Evolutionary conservation across 495 filamentous ascomycete genomes (phyloP).

Genomic region (Penicillium pancosmium): DNA sequence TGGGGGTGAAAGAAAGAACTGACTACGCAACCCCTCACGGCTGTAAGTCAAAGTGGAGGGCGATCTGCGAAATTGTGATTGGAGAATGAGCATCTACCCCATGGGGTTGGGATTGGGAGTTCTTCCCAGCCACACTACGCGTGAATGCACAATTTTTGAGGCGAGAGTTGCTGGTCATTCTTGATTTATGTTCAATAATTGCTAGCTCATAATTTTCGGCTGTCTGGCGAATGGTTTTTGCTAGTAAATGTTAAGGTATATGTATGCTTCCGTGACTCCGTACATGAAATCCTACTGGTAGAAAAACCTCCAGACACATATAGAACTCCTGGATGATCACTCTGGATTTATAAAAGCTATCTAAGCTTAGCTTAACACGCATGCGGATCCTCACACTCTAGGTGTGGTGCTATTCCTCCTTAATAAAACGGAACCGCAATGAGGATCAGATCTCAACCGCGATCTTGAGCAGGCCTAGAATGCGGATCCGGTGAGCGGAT

Average conservation of each 20-base stretch:
- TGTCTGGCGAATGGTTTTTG: no score
- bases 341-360: no score
- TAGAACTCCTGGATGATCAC: no score
- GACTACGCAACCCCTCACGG: background rate
- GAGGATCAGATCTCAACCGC: background rate
- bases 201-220: background rate
- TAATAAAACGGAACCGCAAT: background rate
- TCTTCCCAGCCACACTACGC: background rate
- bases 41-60: background rate
- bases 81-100: background rate
- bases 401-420: background rate
- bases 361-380: background rate
- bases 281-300: no score
- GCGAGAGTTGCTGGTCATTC: background rate
- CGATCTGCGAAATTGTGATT: background rate
- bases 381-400: background rate
- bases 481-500: constrained; percentile 1
- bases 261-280: no score
- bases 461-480: background rate
- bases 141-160: background rate
- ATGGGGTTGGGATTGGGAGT: constrained; percentile 1
- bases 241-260: no score
- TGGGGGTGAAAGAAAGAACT: background rate
- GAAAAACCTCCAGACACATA: no score
- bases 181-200: background rate